These are phyloP conservation scores for Leccinellum rugosiceps DNA, from an alignment of 768 basidiomycete species.

Conservation along the genomic window DNA sequence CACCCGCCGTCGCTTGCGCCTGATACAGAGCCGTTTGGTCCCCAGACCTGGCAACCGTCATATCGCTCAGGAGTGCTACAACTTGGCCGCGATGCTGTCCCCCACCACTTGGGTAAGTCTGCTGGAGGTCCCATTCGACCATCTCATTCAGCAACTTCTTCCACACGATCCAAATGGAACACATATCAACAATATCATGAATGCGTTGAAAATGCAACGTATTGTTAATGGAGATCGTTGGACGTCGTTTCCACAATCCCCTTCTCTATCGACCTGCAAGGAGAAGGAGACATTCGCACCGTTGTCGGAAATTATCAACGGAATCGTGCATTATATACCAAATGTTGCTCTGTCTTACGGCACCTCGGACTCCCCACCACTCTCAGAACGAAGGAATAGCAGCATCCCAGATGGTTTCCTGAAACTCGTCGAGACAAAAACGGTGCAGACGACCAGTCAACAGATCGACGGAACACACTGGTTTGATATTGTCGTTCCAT, in stretches of 20 bases:
- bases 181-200: background rate
- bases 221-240: background rate
- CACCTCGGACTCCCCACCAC: background rate
- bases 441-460: background rate
- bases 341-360: background rate
- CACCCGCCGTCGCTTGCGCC: no score
- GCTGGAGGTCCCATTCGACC: background rate
- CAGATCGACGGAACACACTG: no score
- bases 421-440: background rate
- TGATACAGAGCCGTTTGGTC: no score
- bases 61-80: background rate
- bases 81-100: background rate
- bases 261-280: background rate
- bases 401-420: background rate
- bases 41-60: background rate
- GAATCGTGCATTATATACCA: background rate
- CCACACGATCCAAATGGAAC: background rate
- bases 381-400: background rate
- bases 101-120: background rate
- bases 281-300: background rate
- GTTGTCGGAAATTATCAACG: background rate
- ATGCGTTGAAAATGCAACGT: background rate
- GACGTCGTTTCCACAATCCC: background rate
- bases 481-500: background rate
- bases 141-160: background rate